Percentiles rank a stretch among this genome's conserved stretches.
Conservation (phyloP, 2,329 filamentous ascomycete genomes). For the Hypoxylon rubiginosum region DNA sequence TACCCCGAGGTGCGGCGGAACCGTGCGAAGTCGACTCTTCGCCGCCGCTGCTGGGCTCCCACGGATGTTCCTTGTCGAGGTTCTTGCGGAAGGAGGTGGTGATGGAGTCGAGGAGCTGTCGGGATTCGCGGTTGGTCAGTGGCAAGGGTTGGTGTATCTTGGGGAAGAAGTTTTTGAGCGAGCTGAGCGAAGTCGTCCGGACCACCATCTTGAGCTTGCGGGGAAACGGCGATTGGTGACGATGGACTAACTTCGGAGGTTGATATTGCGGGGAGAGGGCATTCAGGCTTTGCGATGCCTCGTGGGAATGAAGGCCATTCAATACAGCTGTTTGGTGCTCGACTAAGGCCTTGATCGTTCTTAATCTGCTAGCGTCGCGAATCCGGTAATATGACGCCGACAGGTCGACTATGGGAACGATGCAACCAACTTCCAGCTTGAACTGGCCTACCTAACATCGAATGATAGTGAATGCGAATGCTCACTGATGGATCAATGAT, state of each 20-base stretch:
- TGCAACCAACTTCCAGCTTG: background rate
- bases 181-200: conserved; percentile 54
- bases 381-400: background rate
- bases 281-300: conserved; percentile 8
- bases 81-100: conserved; percentile 70
- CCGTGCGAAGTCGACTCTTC: conserved; percentile 27
- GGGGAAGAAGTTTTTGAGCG: conserved; percentile 58
- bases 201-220: conserved; percentile 46
- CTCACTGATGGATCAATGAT: conserved; percentile 7
- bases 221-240: too few species aligned
- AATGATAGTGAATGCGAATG: background rate
- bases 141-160: conserved; percentile 66
- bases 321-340: background rate
- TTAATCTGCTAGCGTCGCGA: background rate
- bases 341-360: background rate
- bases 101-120: conserved; percentile 68
- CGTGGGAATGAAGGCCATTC: background rate
- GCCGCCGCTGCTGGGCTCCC: conserved; percentile 53
- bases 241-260: conserved; percentile 1
- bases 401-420: background rate
- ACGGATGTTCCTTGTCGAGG: conserved; percentile 70
- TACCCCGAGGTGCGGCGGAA: conserved; percentile 8
- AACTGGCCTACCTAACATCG: background rate
- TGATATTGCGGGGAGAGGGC: conserved; percentile 7
- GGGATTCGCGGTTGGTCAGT: conserved; percentile 64